A percentile compares a stretch with the other conserved stretches of the same genome.
phyloP scores from a whole-genome alignment of 495 filamentous ascomycete genomes.

The Neurospora hispaniola region DNA sequence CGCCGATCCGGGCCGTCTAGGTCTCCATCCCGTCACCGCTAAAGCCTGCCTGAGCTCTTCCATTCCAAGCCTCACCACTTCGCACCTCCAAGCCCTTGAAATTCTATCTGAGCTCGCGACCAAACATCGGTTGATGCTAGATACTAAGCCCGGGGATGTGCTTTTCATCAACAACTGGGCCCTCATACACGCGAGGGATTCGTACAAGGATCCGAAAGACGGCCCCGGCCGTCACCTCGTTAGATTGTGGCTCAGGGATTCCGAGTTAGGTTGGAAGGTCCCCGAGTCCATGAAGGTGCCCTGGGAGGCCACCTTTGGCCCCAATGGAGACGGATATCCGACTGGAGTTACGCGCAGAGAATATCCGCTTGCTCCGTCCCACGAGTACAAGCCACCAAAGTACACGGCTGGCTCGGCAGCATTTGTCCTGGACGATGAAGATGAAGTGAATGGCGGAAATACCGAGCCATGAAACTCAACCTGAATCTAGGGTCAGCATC shows the following conservation, averaged over 20 bases:
- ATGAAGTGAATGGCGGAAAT: conserved; percentile 14
- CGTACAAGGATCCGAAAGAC: conserved; percentile 29
- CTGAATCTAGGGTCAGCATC: not conserved
- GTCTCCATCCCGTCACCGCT: conserved; percentile 25
- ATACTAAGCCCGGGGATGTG: conserved; percentile 48
- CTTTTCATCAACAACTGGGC: conserved; percentile 54
- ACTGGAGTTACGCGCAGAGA: conserved; percentile 12
- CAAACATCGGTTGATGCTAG: conserved; percentile 27
- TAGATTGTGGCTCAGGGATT: conserved; percentile 40
- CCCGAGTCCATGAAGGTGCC: conserved; percentile 31
- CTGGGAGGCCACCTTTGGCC: conserved; percentile 34
- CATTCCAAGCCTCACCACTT: conserved; percentile 22
- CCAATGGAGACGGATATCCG: conserved; percentile 7
- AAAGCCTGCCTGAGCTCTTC: conserved; percentile 1
- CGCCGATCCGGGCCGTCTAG: conserved; percentile 34
- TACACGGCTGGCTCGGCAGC: conserved; percentile 36
- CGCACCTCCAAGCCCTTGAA: conserved; percentile 28
- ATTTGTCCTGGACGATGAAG: conserved; percentile 28
- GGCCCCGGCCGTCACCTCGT: conserved; percentile 35
- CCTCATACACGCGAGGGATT: conserved; percentile 46
- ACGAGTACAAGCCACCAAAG: conserved; percentile 31
- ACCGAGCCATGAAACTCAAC: not conserved
- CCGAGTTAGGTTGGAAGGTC: conserved; percentile 28
- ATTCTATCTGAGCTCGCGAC: conserved; percentile 22
- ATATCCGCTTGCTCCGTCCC: conserved; percentile 27